These are phyloP conservation scores for Pseudogymnoascus sp. DNA, from an alignment of 2,329 filamentous ascomycete genomes.

Conservation along the genomic window DNA sequence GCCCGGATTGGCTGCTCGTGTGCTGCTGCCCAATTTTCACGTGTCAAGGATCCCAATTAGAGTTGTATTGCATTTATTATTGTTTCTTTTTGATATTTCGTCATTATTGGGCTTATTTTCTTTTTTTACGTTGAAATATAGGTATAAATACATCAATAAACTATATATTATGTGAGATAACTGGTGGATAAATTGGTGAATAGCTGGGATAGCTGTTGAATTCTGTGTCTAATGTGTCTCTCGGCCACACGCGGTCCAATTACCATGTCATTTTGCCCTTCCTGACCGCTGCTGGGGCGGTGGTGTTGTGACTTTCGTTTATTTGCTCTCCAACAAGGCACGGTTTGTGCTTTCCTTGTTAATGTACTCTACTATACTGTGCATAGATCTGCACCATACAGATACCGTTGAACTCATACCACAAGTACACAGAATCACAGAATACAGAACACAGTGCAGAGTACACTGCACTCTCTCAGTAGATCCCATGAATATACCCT, in stretches of 20 bases:
- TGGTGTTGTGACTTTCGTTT: background rate
- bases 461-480: background rate
- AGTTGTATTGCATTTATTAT: constrained; percentile 15
- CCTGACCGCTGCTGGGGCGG: background rate
- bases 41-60: background rate
- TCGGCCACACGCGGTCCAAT: background rate
- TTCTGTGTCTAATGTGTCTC: background rate
- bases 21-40: background rate
- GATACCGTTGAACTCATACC: background rate
- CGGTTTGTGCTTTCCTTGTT: background rate
- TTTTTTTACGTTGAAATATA: background rate
- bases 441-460: background rate
- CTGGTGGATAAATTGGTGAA: background rate
- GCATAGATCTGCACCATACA: constrained; percentile 5
- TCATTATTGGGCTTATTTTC: background rate
- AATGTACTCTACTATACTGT: background rate
- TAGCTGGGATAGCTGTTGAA: background rate
- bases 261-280: constrained; percentile 2
- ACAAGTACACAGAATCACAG: background rate
- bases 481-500: background rate
- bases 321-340: background rate
- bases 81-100: constrained; percentile 1
- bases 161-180: background rate
- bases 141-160: background rate
- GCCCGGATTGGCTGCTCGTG: background rate